These are phyloP conservation scores for Uronychia setigera DNA, from an alignment of 73 alveolate genomes.

Conservation along the genomic window DNA sequence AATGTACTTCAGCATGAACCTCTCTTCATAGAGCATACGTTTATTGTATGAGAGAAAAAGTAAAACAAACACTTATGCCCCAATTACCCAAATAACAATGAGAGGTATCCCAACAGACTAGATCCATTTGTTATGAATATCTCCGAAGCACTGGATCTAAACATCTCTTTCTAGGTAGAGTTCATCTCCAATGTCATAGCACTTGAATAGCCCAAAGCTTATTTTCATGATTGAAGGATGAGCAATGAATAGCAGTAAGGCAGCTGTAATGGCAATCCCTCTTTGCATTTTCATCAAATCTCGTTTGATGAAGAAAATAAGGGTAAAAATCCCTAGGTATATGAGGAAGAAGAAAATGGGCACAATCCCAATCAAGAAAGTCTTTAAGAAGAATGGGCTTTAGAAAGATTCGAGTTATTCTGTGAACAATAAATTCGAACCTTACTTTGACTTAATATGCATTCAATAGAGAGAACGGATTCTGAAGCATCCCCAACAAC, in stretches of 20 bases:
- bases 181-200: neutral
- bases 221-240: neutral
- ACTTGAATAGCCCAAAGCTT: neutral
- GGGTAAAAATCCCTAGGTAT: neutral
- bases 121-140: neutral
- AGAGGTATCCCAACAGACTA: neutral
- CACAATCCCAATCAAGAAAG: neutral
- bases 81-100: neutral
- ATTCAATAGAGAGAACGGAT: neutral
- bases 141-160: neutral
- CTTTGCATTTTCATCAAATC: neutral
- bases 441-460: neutral
- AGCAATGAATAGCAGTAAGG: neutral
- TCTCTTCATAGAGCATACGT: neutral
- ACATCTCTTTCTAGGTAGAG: neutral
- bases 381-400: neutral
- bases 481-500: neutral
- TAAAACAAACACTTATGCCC: neutral
- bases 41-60: neutral
- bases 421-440: neutral
- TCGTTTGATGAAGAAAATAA: neutral
- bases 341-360: neutral
- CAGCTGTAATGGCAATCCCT: neutral
- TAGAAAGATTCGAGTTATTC: neutral
- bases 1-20: neutral